These are phyloP conservation scores for Berkeleyomyces rouxiae DNA, from an alignment of 2,329 filamentous ascomycete species.

Conservation along the genomic window DNA sequence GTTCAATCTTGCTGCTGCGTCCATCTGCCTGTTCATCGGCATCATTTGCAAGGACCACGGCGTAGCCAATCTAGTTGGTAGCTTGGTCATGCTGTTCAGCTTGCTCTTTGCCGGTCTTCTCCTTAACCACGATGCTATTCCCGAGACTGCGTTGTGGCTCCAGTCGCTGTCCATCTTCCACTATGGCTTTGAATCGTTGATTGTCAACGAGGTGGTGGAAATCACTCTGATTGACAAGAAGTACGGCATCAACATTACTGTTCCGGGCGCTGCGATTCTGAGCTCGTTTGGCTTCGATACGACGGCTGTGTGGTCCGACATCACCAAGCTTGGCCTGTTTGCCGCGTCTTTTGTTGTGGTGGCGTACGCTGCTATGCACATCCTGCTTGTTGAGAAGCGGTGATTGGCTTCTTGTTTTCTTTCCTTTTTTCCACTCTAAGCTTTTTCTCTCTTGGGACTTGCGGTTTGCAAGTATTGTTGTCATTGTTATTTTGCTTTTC, in stretches of 20 bases:
- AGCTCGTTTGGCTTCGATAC: constrained; percentile 93
- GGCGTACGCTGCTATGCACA: constrained; percentile 84
- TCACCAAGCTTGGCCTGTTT: constrained; percentile 66
- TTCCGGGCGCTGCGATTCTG: constrained; percentile 83
- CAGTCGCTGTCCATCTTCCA: constrained; percentile 82
- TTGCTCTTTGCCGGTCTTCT: constrained; percentile 85
- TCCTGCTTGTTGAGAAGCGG: constrained; percentile 72
- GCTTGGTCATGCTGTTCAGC: constrained; percentile 93
- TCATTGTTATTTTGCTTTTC: neutral
- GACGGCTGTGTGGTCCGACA: constrained; percentile 68
- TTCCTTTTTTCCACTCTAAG: neutral
- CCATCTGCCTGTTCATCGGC: constrained; percentile 89
- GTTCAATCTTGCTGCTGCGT: constrained; percentile 88
- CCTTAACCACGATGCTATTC: constrained; percentile 88
- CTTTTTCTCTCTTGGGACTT: neutral
- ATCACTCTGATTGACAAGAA: constrained; percentile 84
- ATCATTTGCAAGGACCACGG: constrained; percentile 84
- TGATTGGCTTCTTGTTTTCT: constrained; percentile 15
- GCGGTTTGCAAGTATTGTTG: neutral
- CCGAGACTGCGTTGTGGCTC: constrained; percentile 69
- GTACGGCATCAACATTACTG: constrained; percentile 89
- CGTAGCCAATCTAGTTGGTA: constrained; percentile 85
- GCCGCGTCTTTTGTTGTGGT: constrained; percentile 69
- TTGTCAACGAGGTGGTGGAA: constrained; percentile 52
- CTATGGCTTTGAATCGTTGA: constrained; percentile 18